Evolutionary conservation across 1,284 basidiomycete genomes (phyloP), one percentile per base, ranked within the genome.

Genomic region (Moniliella sp.): DNA sequence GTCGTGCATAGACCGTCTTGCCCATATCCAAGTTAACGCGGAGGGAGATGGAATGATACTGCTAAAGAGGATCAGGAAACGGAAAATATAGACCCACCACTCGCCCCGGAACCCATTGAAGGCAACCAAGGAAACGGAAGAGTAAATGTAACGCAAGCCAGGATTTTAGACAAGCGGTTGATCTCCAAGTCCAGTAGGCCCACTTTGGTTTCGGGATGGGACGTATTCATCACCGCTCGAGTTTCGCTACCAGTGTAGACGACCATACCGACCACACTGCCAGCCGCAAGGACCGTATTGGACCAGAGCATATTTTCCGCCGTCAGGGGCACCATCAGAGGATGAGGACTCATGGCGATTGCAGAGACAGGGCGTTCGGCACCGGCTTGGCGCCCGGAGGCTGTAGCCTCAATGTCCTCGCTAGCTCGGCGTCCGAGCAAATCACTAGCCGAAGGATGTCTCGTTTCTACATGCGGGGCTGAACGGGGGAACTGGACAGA

Each of bases 11-110:
- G 26, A 94, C 80, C 0, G 86, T 94, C 66, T 99, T 99, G 39
- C 88, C 91, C 86, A 99, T 94, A 61, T 99, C 91, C 31, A 97
- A 69, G 51, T 99, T 99, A 39, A 99, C 88, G 15, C 91, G 78
- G 32, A 99, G 66, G 68, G 83, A 93, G 65, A 99, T 97, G 91
- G 91, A 51, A 99, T 97, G 62, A 99, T 97, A 12, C 82, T 88
- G 27, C 83, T 91, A 62, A 97, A 99, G 3, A 99, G 68, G 53
- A 99, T 97, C 35, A 97, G 68, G 62, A 99, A 97, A 18, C 91
- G 73, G 64, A 94, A 79, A 17, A 93, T 75, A 53, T 94, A 94
- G 45, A 94, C 76, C 57, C 82, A 86, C 83, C 88, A 97, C 35
- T 74, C 69, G 0, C 91, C 88, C 16, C 86, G 68, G 67, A 97